A percentile compares a stretch with the other conserved stretches of the same genome.
phyloP scores from a whole-genome alignment of 2,329 filamentous ascomycete genomes.

The Curvularia verruculosa region DNA sequence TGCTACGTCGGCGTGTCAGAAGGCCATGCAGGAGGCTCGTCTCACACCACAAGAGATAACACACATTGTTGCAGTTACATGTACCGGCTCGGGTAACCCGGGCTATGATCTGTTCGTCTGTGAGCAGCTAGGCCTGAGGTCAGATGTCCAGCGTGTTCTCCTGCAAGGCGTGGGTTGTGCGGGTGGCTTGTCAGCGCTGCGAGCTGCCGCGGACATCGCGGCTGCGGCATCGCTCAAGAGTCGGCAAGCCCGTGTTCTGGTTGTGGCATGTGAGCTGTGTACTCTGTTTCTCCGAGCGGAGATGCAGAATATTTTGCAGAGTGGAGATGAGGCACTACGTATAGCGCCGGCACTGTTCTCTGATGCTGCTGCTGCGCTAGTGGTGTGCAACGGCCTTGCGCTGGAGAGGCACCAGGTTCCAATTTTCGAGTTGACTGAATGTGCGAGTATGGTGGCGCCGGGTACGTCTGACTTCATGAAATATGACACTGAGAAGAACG shows the following conservation, averaged over 20 bases:
- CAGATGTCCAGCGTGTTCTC: constrained; percentile 43
- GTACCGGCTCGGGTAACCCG: constrained; percentile 48
- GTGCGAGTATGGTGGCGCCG: constrained; percentile 68
- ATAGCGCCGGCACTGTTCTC: constrained; percentile 72
- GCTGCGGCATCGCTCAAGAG: constrained; percentile 65
- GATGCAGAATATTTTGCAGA: constrained; percentile 62
- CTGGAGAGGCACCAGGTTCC: constrained; percentile 40
- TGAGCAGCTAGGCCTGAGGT: constrained; percentile 37
- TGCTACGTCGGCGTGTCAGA: constrained; percentile 39
- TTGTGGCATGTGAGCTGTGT: constrained; percentile 65
- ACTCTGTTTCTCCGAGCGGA: constrained; percentile 66
- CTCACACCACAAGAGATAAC: constrained; percentile 39
- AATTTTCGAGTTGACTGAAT: constrained; percentile 67
- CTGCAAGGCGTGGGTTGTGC: constrained; percentile 50
- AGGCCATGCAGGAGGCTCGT: constrained; percentile 42
- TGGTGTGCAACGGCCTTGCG: constrained; percentile 69
- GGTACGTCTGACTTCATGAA: constrained; percentile 68
- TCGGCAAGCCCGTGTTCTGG: constrained; percentile 67
- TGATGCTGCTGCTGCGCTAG: constrained; percentile 70
- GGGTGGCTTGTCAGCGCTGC: constrained; percentile 44
- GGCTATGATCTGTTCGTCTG: constrained; percentile 49
- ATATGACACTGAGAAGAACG: constrained; percentile 68
- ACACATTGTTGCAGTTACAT: constrained; percentile 49
- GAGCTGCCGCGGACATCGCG: constrained; percentile 67
- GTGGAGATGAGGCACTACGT: constrained; percentile 59